Base-by-base conservation (phyloP, 108 stramenopile genomes). In the Nannochloropsis oceanica region DNA sequence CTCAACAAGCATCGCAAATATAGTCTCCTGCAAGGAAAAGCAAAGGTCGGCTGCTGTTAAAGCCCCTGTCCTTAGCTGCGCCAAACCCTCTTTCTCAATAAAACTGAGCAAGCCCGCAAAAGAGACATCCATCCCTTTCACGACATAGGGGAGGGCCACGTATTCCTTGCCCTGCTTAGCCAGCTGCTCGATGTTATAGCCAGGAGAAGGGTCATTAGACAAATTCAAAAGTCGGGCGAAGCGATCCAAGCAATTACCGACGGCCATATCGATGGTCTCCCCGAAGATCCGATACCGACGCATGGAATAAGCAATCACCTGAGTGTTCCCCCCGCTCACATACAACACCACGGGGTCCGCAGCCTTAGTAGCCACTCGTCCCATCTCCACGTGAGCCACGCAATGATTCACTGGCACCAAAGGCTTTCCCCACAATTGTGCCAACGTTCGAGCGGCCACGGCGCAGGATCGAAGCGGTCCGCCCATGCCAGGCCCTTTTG, bases 321-420 rank as follows among this genome's bases (percentile, higher is more conserved):
- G 88, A 8, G 59, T 43, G 90, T 99, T 99, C 0, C 99, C 99
- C 11, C 99, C 99, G 84, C 93, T 93, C 8, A 99, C 99, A 83
- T 99, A 99, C 80, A 99, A 86, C 2, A 97, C 95, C 0, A 99
- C 97, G 0, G 99, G 99, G 87, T 98, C 94, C 27, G 91, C 26
- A 59, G 87, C 81, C 18, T 89, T 91, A 8, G 95, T 95, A 18
- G 95, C 96, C 79, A 97, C 92, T 42, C 99, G 93, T 26, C 97
- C 99, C 99, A 99, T 99, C 94, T 99, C 99, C 85, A 99, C 98
- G 89, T 99, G 99, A 20, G 94, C 99, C 9, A 99, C 95, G 91
- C 99, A 99, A 88, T 99, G 99, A 92, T 99, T 99, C 87, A 97
- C 96, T 0, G 92, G 95, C 7, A 99, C 91, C 44, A 99, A 84